Base-by-base conservation (phyloP, 2,329 filamentous ascomycete species). In the Claviceps cyperi region DNA sequence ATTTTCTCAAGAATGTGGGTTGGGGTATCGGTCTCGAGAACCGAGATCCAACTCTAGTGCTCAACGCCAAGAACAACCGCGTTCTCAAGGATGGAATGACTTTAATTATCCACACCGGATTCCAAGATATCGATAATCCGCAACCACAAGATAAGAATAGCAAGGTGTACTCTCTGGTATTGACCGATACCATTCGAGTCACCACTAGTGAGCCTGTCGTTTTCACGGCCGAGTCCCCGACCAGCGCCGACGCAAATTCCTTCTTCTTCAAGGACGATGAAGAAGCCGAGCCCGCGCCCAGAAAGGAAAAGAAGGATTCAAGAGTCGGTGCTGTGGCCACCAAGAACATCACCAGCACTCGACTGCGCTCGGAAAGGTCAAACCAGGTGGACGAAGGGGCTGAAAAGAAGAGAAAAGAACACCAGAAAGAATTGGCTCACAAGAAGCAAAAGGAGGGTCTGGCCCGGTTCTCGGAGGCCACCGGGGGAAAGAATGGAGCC, bases 201-300 rank as follows among this genome's bases (percentile, higher is more conserved):
- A 86, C 84, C 11, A 73, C 78, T 5, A 70, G 70, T n/a, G 88
- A 94, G 47, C 78, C 84, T 0, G 83, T 89, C 35, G 81, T 96
- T 28, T 97, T 98, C 69, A 98, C 92, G 17, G 89, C 88, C 52
- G 90, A 96, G 62, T 90, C 91, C 0, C 83, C 90, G 2, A 86
- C 86, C 28, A 91, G 95, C 61, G 80, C 94, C 52, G 92, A 97
- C 60, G 89, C 89, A 4, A 91, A 91, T 39, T 95, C 91, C 0
- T 98, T 98, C 73, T 97, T 96, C 70, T 98, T 98, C 74, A 94
- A 95, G 63, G 91, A 97, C 58, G 89, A 95, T 53, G 88, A 94
- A 62, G 86, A 94, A 57, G 80, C 87, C 55, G 82, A 88, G 64
- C 85, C 86, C 35, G 78, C 85, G 9, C 85, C 87, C n/a, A 94